These are phyloP conservation scores for Marsdenia floribunda DNA, from an alignment of 257 asterid species.

Conservation along the genomic window DNA sequence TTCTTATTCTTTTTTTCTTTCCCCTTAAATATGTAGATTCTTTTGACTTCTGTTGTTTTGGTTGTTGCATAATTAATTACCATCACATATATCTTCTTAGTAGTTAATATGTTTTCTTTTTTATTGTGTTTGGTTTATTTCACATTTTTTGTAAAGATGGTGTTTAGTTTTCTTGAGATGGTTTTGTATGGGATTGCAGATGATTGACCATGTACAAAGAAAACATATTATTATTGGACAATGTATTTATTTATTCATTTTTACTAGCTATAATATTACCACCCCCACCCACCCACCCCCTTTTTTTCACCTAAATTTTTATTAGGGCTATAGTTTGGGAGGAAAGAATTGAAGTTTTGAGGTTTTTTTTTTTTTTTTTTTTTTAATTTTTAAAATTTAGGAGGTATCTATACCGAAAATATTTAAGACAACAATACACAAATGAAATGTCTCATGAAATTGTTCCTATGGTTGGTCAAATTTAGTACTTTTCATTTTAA, in stretches of 20 bases:
- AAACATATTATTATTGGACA: constrained; percentile 1
- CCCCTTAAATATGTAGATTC: not conserved
- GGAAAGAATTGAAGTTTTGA: too few relatives aligned
- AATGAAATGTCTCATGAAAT: too few relatives aligned
- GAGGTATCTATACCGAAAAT: too few relatives aligned
- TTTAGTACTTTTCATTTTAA: too few relatives aligned
- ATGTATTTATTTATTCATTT: not conserved
- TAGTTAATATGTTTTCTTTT: too few relatives aligned
- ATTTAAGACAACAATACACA: too few relatives aligned
- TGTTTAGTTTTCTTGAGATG: not conserved
- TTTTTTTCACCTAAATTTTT: not conserved
- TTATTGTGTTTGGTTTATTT: constrained; percentile 2
- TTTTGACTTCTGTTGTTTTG: not conserved
- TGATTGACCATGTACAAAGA: constrained; percentile 5
- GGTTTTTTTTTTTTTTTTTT: not conserved
- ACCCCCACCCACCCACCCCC: too few relatives aligned
- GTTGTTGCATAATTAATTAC: not conserved
- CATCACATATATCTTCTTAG: not conserved
- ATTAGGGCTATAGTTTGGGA: too few relatives aligned
- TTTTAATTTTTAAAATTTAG: too few relatives aligned
- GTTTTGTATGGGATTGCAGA: constrained; percentile 6
- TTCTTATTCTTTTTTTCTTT: not conserved
- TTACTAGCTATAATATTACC: too few relatives aligned
- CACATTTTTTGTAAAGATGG: constrained; percentile 2
- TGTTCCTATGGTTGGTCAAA: too few relatives aligned